Evolutionary conservation across 2,329 filamentous ascomycete genomes (phyloP).

Genomic region (Fusarium floridanum): DNA sequence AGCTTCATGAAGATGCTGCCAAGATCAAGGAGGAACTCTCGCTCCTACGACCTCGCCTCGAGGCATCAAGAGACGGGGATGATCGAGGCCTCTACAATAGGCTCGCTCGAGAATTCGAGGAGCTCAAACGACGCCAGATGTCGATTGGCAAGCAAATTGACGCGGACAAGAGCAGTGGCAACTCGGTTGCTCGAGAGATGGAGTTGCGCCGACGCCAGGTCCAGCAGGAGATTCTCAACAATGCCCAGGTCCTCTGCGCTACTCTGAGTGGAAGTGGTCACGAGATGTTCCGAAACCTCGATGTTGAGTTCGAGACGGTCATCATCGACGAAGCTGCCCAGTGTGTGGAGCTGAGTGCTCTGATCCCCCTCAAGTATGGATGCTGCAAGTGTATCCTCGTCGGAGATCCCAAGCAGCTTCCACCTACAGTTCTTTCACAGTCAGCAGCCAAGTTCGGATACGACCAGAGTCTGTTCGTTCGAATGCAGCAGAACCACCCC

Average conservation of each 20-base stretch:
- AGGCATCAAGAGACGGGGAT: conserved; percentile 71
- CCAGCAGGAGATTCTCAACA: conserved; percentile 91
- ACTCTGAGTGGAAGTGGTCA: conserved; percentile 96
- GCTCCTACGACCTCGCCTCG: conserved; percentile 77
- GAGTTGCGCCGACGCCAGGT: conserved; percentile 87
- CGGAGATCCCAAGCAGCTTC: conserved; percentile 96
- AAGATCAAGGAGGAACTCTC: conserved; percentile 82
- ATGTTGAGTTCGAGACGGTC: conserved; percentile 97
- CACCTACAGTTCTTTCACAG: conserved; percentile 94
- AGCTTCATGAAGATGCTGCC: conserved; percentile 72
- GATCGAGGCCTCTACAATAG: conserved; percentile 63
- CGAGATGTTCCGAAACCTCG: conserved; percentile 95
- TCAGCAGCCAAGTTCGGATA: conserved; percentile 94
- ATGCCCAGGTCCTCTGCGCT: conserved; percentile 92
- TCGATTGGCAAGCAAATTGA: conserved; percentile 86
- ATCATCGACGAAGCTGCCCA: conserved; percentile 98
- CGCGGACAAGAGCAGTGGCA: conserved; percentile 86
- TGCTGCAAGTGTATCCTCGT: conserved; percentile 97
- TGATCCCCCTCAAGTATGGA: conserved; percentile 97
- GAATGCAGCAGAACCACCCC: conserved; percentile 95
- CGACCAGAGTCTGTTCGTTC: conserved; percentile 97
- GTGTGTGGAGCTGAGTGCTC: conserved; percentile 95
- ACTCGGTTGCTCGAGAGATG: conserved; percentile 82
- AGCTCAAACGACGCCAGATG: conserved; percentile 80
- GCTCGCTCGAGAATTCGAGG: conserved; percentile 82